These are phyloP conservation scores for Sclerospora graminicola DNA, from an alignment of 352 stramenopile genomes.

Conservation along the genomic window DNA sequence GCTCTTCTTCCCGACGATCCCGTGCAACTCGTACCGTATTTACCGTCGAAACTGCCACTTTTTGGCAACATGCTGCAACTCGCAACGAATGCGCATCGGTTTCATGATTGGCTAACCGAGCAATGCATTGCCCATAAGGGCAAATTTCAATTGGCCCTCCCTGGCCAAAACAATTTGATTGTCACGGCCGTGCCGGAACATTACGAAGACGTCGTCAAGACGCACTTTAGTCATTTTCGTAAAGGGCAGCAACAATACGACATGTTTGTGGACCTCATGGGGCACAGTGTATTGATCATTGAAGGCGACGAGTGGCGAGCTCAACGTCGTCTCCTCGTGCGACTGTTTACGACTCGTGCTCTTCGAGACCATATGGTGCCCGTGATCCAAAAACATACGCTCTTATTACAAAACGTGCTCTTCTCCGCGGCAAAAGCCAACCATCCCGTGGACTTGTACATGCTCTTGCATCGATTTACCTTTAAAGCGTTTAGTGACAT, in stretches of 20 bases:
- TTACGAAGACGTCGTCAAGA: slow-evolving; percentile 47
- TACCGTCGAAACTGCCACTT: slow-evolving; percentile 20
- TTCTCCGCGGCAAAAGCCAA: slow-evolving; percentile 4
- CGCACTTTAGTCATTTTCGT: slow-evolving; percentile 40
- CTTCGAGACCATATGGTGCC: slow-evolving; percentile 32
- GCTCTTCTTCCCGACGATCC: background rate
- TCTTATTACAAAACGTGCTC: slow-evolving; percentile 23
- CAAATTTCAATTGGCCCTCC: slow-evolving; percentile 27
- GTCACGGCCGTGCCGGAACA: slow-evolving; percentile 33
- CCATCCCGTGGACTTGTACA: slow-evolving; percentile 25
- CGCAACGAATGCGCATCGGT: slow-evolving; percentile 13
- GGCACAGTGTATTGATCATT: slow-evolving; percentile 34
- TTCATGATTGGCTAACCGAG: slow-evolving; percentile 33
- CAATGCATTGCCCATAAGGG: slow-evolving; percentile 22
- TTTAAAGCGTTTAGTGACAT: slow-evolving; percentile 41
- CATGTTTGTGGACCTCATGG: slow-evolving; percentile 36
- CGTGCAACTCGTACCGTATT: slow-evolving; percentile 15
- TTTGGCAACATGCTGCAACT: slow-evolving; percentile 28
- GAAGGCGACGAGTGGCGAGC: slow-evolving; percentile 34
- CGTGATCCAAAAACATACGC: slow-evolving; percentile 23
- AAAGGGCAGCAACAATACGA: slow-evolving; percentile 36
- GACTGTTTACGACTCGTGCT: slow-evolving; percentile 30
- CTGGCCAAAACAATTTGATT: slow-evolving; percentile 25
- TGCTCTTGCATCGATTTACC: slow-evolving; percentile 33
- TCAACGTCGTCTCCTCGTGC: slow-evolving; percentile 32